phyloP scores from a whole-genome alignment of 345 rosid species.

The Brassica rapa region DNA sequence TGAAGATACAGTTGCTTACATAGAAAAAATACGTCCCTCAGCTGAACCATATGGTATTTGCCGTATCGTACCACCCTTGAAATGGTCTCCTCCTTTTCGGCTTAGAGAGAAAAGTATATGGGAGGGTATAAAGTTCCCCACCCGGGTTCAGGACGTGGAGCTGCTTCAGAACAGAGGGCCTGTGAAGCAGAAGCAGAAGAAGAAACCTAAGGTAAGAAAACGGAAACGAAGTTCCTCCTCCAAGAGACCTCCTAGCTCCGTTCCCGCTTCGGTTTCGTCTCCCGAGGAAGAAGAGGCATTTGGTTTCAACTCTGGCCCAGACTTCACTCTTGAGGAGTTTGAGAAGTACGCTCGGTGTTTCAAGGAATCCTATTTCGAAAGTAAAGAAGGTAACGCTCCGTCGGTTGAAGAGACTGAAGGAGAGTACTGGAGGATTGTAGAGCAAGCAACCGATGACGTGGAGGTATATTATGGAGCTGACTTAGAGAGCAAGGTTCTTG shows the following conservation, averaged over 20 bases:
- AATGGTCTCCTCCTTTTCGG: conserved; percentile 77
- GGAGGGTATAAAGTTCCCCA: conserved; percentile 68
- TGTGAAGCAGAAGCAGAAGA: conserved; percentile 47
- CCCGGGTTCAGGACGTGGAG: conserved; percentile 74
- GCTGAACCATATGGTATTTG: conserved; percentile 84
- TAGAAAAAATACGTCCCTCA: conserved; percentile 64
- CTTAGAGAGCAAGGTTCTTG: conserved; percentile 68
- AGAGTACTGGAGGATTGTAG: conserved; percentile 91
- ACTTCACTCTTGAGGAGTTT: conserved; percentile 71
- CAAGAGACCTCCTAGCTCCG: conserved; percentile 38
- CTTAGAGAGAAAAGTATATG: conserved; percentile 61
- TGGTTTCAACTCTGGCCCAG: conserved; percentile 77
- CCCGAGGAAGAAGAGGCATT: conserved; percentile 67
- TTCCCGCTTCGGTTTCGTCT: conserved; percentile 31
- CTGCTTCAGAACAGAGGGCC: conserved; percentile 85
- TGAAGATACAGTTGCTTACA: conserved; percentile 74
- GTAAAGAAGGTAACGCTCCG: conserved; percentile 42
- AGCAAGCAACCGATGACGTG: conserved; percentile 78
- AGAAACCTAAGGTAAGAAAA: conserved; percentile 59
- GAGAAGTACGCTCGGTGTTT: conserved; percentile 59
- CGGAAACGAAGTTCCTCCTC: conserved; percentile 51
- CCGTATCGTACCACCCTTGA: conserved; percentile 77
- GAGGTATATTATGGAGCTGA: conserved; percentile 90
- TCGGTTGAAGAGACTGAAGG: conserved; percentile 72
- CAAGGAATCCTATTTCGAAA: conserved; percentile 62